Base-by-base conservation (phyloP, 164 flowering plant genomes). In the Litsea cubeba region DNA sequence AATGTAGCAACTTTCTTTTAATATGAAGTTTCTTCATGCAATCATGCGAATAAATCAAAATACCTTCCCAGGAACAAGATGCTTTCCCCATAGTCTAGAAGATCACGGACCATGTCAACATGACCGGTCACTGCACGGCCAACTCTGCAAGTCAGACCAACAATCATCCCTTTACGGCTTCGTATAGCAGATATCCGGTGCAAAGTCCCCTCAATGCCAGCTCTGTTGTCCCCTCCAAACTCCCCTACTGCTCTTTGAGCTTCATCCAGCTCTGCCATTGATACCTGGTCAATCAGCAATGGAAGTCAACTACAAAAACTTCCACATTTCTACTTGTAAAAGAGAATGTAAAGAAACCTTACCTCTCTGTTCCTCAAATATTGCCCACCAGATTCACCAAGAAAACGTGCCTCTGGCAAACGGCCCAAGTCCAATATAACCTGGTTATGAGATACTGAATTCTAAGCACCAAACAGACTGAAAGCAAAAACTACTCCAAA, bases 61-160 rank as follows among this genome's bases (percentile, higher is more conserved):
- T 75, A 88, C 95, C 89, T 84, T 76, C 95, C 92, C 65, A 90
- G 83, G 82, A 90, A 89, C 81, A 91, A 79, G 81, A 91, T 89
- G 88, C 90, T 86, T 68, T 87, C 86, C 26, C 87, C 86, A 77
- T 77, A 88, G 28, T 86, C 88, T 78, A 89, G 88, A 69, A 91
- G 83, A 81, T 89, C 95, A 71, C 76, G 81, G 70, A 89, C 87
- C 90, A 89, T 91, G 75, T 87, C 90, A 75, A 88, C 79, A 57
- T 87, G 87, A 65, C 92, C 95, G 65, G 83, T 83, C 51, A 89
- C 84, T 32, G 91, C 89, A 78, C 95, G 81, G 25, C 95, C 95
- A 74, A 89, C 85, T 76, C 95, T 79, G 79, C 93, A 91, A 70
- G 91, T 91, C 81, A 91, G 80, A 24, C 95, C 95, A 80, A 89